Conservation (phyloP, 2,329 filamentous ascomycete species). For the Calycina herbarum region DNA sequence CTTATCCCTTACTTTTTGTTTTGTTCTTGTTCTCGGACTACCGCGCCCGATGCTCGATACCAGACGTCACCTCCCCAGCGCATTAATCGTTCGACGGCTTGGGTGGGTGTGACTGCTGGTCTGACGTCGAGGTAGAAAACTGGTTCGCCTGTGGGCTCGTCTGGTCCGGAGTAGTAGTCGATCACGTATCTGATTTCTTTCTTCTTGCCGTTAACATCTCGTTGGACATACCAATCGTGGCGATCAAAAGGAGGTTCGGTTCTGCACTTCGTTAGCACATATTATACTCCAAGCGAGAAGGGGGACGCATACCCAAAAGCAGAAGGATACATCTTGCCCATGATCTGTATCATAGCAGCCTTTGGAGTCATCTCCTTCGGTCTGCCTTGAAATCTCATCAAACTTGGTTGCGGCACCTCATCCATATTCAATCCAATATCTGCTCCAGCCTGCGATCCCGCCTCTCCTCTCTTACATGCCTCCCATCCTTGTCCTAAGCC, state of each 20-base stretch:
- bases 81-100: constrained; percentile 78
- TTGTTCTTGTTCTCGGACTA: constrained; percentile 30
- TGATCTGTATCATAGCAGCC: constrained; percentile 76
- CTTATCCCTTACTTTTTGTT: constrained; percentile 15
- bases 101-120: constrained; percentile 79
- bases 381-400: constrained; percentile 85
- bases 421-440: constrained; percentile 53
- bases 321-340: constrained; percentile 76
- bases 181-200: constrained; percentile 92
- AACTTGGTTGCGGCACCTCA: constrained; percentile 61
- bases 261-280: constrained; percentile 42
- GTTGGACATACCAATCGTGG: constrained; percentile 93
- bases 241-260: constrained; percentile 89
- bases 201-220: constrained; percentile 64
- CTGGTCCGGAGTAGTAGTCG: constrained; percentile 87
- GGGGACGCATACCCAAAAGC: constrained; percentile 66
- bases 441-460: constrained; percentile 50
- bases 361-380: constrained; percentile 91
- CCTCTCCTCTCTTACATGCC: constrained; percentile 72
- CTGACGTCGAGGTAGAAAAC: constrained; percentile 96
- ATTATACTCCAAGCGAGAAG: constrained; percentile 12
- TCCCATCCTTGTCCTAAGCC: constrained; percentile 74
- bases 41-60: constrained; percentile 53
- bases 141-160: constrained; percentile 75
- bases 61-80: constrained; percentile 92